Conservation (phyloP, 495 filamentous ascomycete species). For the Evansstolkia leycettana region DNA sequence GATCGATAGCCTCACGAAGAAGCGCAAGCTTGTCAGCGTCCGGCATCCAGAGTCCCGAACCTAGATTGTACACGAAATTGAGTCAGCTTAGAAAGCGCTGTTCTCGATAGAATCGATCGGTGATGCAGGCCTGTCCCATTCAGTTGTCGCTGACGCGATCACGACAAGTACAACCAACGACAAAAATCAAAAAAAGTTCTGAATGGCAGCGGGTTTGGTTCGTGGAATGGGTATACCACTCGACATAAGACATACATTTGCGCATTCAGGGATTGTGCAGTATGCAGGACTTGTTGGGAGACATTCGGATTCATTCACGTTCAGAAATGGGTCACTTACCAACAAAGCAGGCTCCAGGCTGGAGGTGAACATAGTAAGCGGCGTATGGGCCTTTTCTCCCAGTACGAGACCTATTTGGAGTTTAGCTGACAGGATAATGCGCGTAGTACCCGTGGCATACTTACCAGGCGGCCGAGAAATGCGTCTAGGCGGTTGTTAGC, state of each 20-base stretch:
- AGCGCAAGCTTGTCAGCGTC: conserved; percentile 46
- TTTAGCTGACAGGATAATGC: conserved; percentile 13
- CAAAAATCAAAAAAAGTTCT: no score
- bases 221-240: no score
- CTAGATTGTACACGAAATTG: conserved; percentile 28
- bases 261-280: no score
- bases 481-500: conserved; percentile 38
- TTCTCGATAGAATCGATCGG: no score
- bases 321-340: conserved; percentile 47
- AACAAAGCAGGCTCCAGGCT: conserved; percentile 47
- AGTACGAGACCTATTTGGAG: conserved; percentile 50
- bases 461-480: conserved; percentile 74
- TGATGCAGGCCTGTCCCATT: no score
- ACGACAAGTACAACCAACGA: no score
- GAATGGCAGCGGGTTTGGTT: no score
- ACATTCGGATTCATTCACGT: no score
- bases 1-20: conserved; percentile 63
- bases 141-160: no score
- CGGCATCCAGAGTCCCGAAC: conserved; percentile 70
- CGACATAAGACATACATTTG: no score
- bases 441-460: conserved; percentile 4
- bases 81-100: no score
- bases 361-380: conserved; percentile 63
- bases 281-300: no score
- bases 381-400: conserved; percentile 80